Base-by-base conservation (phyloP, 2,329 filamentous ascomycete genomes). In the Venturia nashicola region DNA sequence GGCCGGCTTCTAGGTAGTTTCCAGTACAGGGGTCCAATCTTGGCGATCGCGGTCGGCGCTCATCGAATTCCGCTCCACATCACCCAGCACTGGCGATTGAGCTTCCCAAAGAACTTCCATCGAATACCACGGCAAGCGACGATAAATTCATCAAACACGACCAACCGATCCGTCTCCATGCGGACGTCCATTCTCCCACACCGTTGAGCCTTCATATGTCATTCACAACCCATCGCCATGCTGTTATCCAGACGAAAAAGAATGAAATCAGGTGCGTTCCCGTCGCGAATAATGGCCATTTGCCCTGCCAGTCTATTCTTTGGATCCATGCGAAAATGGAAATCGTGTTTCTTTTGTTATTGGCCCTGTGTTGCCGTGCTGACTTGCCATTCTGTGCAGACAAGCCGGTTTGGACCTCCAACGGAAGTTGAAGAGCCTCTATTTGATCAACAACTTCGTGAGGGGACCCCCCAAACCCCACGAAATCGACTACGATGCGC, bases 391-490 rank as follows among this genome's bases (percentile, higher is more conserved):
- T 70, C 68, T 67, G 67, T 27, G 3, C 46, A 51, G 46, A 51
- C 20, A 51, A 27, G 46, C 46, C 12, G 51, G 51, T 57, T 32
- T 57, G 51, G 51, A 89, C 82, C 88, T 90, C 77, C 94, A 95
- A 84, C 87, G 90, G 77, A 95, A 95, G 82, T 83, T 96, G 75
- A 87, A 88, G 75, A 89, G 94, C 79, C 83, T 96, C 71, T 96
- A 89, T 80, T 82, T 83, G 70, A 84, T 89, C 82, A 87, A 89
- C 80, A 48, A 42, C 12, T 61, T 48, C 27, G 55, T 64, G 42
- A 81, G 72, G 80, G 85, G 76, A 78, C 79, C 74, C 79, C 78
- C 68, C 72, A 86, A 70, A 83, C 84, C 67, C 61, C 71, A 72
- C 71, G 81, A 83, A 73, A 77, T 80, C 75, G 78, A 80, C 74